Conservation (phyloP, 1,139 yeast species). For the Eremothecium sinecaudum region DNA sequence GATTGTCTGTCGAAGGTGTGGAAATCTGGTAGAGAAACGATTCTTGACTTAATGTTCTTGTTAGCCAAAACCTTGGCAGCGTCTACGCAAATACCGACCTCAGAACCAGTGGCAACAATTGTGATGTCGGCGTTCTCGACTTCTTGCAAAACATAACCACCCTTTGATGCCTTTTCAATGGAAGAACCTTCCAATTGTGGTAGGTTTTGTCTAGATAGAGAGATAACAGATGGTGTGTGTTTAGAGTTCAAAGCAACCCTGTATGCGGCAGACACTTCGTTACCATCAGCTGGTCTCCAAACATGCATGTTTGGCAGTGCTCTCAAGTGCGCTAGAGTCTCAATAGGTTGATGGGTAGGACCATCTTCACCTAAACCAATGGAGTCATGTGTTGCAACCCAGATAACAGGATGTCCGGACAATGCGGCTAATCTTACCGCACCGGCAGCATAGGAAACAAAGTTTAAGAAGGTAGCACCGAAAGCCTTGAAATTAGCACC, state of each 20-base stretch:
- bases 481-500: constrained; percentile 89
- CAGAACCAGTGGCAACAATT: constrained; percentile 91
- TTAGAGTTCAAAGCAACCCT: constrained; percentile 60
- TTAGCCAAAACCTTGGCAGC: constrained; percentile 63
- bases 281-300: constrained; percentile 99
- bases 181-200: constrained; percentile 94
- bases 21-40: constrained; percentile 93
- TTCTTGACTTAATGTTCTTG: constrained; percentile 64
- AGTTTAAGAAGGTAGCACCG: constrained; percentile 98
- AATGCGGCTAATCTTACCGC: constrained; percentile 92
- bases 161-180: constrained; percentile 85
- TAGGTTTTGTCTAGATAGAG: constrained; percentile 93
- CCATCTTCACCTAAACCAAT: constrained; percentile 99
- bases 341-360: constrained; percentile 99
- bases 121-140: constrained; percentile 62
- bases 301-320: constrained; percentile 91
- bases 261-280: constrained; percentile 97
- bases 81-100: constrained; percentile 75
- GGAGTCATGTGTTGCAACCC: constrained; percentile 99
- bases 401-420: constrained; percentile 85
- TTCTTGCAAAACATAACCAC: constrained; percentile 78
- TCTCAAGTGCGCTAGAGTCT: constrained; percentile 96
- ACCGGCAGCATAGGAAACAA: constrained; percentile 96
- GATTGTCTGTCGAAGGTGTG: constrained; percentile 81
- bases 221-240: constrained; percentile 80